Conservation (phyloP, 495 filamentous ascomycete species). For the Penicillium odoratum region DNA sequence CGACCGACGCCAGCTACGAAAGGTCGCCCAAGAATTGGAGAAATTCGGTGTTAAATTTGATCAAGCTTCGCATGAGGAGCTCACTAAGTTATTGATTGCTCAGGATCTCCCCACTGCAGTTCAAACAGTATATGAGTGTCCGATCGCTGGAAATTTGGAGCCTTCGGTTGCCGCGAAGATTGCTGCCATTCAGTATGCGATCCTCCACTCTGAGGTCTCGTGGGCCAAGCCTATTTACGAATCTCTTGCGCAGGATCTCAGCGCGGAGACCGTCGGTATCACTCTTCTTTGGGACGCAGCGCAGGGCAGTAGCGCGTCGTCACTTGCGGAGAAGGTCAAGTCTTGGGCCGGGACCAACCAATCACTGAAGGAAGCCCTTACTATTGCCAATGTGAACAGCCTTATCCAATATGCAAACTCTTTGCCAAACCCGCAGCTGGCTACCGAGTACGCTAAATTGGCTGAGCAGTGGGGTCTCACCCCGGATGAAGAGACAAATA, state of each 20-base stretch:
- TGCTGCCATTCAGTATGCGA: conserved; percentile 54
- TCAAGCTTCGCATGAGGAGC: conserved; percentile 37
- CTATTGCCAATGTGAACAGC: conserved; percentile 70
- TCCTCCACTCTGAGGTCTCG: conserved; percentile 56
- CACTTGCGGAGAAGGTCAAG: conserved; percentile 66
- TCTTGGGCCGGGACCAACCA: conserved; percentile 42
- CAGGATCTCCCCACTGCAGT: conserved; percentile 38
- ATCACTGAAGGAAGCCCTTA: conserved; percentile 46
- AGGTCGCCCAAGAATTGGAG: conserved; percentile 28
- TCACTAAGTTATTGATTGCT: conserved; percentile 36
- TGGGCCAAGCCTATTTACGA: conserved; percentile 67
- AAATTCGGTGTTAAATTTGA: conserved; percentile 37
- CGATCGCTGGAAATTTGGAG: conserved; percentile 39
- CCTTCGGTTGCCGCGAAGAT: conserved; percentile 49
- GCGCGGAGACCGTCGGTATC: conserved; percentile 62
- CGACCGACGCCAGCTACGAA: conserved; percentile 46
- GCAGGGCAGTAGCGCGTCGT: conserved; percentile 66
- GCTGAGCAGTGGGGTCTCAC: conserved; percentile 60
- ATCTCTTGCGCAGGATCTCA: conserved; percentile 51
- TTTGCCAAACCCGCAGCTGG: conserved; percentile 66
- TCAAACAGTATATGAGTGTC: conserved; percentile 56
- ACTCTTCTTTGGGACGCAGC: conserved; percentile 75
- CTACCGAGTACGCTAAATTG: conserved; percentile 68
- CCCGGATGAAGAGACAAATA: conserved; percentile 63
- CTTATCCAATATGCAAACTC: conserved; percentile 74